Conservation (phyloP, 164 flowering plant genomes). For the Chimonanthus salicifolius region DNA sequence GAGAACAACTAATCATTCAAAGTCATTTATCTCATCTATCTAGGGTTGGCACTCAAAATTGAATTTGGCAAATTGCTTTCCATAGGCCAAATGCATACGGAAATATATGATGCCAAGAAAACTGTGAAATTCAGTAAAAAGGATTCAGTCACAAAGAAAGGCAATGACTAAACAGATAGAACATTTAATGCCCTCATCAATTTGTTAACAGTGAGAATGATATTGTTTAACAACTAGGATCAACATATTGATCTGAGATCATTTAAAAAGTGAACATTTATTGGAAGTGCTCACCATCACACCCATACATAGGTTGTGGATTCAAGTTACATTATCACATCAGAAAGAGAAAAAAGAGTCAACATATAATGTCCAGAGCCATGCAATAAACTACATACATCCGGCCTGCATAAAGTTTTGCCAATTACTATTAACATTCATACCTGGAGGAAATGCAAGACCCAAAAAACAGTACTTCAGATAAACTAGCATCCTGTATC, state of each 20-base stretch:
- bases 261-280: too few relatives aligned
- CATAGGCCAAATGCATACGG: not conserved
- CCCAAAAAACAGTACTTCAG: conserved; percentile 96
- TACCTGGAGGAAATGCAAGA: conserved; percentile 96
- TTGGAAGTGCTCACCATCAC: too few relatives aligned
- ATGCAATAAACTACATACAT: not conserved
- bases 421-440: not conserved
- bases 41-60: too few relatives aligned
- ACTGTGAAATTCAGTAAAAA: not conserved
- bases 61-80: too few relatives aligned
- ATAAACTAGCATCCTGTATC: conserved; percentile 94
- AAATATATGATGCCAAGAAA: not conserved
- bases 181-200: not conserved
- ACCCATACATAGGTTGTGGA: too few relatives aligned
- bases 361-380: not conserved
- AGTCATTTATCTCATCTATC: too few relatives aligned
- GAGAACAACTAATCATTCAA: not conserved
- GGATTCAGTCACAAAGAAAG: not conserved
- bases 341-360: not conserved
- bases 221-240: not conserved
- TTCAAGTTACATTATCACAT: not conserved
- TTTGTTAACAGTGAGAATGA: not conserved
- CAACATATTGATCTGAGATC: not conserved
- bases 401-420: not conserved
- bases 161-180: not conserved